Base-by-base conservation (phyloP, 352 stramenopile genomes). In the Phytophthora podocarpi region DNA sequence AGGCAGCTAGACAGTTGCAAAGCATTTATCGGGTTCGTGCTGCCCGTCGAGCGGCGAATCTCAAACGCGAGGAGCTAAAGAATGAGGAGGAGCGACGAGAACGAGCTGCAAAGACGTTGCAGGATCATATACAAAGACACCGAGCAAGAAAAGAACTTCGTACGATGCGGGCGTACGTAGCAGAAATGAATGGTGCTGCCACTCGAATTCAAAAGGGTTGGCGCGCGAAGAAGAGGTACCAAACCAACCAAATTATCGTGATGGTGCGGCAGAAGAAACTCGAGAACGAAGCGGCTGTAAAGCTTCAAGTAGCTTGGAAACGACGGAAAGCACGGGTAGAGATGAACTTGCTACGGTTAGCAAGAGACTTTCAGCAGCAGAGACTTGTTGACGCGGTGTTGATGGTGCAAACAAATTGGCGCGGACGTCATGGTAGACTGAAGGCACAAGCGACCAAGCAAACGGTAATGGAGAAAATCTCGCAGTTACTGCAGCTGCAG, bases 1-100 rank as follows among this genome's bases (percentile, higher is more conserved):
- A 86, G 4, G 82, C 82, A 0, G 82, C 73, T n/a, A 78, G 70
- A 55, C 75, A 73, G 27, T 70, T 95, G 68, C 86, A 95, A 57
- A 80, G 62, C 20, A 45, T 82, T 15, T 82, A 76, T 55, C 74
- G 84, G 7, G 57, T 73, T 45, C 77, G 79, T n/a, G 69, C 66
- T 1, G 84, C 74, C 27, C 74, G 78, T 15, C 69, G 56, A 34
- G 68, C 71, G 3, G 66, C 71, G 7, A 65, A 76, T 12, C 28
- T 58, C 0, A 80, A 70, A 21, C 67, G 82, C 20, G 69, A 89
- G 7, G 48, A 71, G 28, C 55, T 76, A 4, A 59, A 67, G 21
- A 62, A 74, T 9, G 39, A 67, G 5, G 37, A 80, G 0, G 49
- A 37, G 12, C 60, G 40, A 39, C 55, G 70, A 39, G 75, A 91